These are phyloP conservation scores for Pinus tabuliformis DNA, from an alignment of 75 land plant species.

Conservation along the genomic window DNA sequence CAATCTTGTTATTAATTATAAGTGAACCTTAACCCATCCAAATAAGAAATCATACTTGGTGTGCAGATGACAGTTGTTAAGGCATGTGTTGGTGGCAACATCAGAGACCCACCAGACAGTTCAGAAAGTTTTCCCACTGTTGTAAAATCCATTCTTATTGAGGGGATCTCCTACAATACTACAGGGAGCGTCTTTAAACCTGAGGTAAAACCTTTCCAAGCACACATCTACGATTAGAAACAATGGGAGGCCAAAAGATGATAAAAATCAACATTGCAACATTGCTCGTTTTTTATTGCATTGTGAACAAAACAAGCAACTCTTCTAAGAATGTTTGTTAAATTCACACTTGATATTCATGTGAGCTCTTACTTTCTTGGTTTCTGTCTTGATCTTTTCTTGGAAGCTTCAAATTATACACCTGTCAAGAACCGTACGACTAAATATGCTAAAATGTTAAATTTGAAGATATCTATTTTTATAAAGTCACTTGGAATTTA, in stretches of 20 bases:
- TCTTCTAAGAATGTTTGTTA: conserved; percentile 56
- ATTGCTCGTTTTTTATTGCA: neutral
- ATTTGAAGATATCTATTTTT: too few relatives aligned
- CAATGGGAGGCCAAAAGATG: neutral
- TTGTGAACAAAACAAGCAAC: too few relatives aligned
- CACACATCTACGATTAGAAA: neutral
- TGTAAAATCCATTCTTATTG: conserved; percentile 19
- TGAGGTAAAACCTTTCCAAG: conserved; percentile 7
- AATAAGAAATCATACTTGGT: neutral
- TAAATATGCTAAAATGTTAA: neutral
- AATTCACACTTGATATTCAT: conserved; percentile 31
- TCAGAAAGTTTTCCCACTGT: neutral
- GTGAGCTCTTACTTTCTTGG: neutral
- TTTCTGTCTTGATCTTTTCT: neutral
- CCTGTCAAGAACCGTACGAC: too few relatives aligned
- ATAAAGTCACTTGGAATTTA: too few relatives aligned
- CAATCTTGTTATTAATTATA: neutral
- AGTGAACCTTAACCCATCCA: neutral
- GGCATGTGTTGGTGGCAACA: conserved; percentile 29
- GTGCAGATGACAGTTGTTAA: conserved; percentile 13
- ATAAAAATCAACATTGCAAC: neutral
- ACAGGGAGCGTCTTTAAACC: conserved; percentile 36
- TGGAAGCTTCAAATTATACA: neutral
- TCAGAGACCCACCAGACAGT: conserved; percentile 10
- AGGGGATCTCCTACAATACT: conserved; percentile 47